Evolutionary conservation across 441 rosid species (phyloP), one percentile per base, ranked within the genome.

Genomic region (Hypseocharis bilobata): DNA sequence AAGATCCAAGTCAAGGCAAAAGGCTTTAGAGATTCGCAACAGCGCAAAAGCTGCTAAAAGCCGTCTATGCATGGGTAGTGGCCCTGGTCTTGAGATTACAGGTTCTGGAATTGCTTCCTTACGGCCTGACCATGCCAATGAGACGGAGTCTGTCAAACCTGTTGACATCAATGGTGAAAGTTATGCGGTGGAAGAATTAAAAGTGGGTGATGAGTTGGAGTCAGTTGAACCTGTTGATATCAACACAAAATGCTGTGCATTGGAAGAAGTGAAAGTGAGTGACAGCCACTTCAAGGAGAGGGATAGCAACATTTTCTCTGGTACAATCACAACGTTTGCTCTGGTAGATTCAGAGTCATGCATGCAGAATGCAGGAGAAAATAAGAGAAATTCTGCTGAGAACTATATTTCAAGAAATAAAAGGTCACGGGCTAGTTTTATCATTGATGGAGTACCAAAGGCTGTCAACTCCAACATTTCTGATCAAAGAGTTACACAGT

Each of bases 1-100:
- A 72, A 94, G 96, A 73, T 94, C 98, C 22, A 89, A 77, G 77
- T 81, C 89, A 6, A 91, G 99, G 81, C 96, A 94, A 76, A 76
- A 63, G 82, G 92, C 82, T 78, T 59, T 91, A 65, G 83, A 83
- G 81, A 71, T 77, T 74, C 97, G 96, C 14, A 84, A 78, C 70
- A 86, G 96, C 74, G 81, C 78, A 10, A 86, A 85, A 78, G 80
- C 79, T 54, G 69, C 74, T 7, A 82, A 72, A 73, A 74, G 69
- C 38, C 28, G 73, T 75, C 77, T 74, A 30, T 34, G 25, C 52
- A 60, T 66, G 74, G 71, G 70, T 60, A 70, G 49, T 51, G 68
- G 76, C 66, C 65, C 67, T 70, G 71, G 60, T 42, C 72, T 72
- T 63, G 66, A 68, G 71, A 32, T 51, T 70, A 67, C 61, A 62